Evolutionary conservation across 805 yeast genomes (phyloP), one percentile per base, ranked within the genome.

Genomic region (Debaryomyces prosopidis): DNA sequence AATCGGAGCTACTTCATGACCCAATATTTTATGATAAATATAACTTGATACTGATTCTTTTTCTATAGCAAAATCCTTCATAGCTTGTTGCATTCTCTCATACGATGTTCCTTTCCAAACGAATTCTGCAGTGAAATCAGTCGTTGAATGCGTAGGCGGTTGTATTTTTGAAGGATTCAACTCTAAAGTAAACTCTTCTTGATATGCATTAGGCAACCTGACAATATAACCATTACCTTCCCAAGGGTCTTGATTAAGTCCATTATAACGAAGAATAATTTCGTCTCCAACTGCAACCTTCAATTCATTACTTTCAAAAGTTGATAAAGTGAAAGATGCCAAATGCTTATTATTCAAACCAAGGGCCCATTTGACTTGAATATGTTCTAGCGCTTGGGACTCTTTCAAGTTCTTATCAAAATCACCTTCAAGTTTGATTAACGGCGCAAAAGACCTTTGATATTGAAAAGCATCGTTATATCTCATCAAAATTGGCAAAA

Each of bases 101-200:
- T 84, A 90, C 1, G 96, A 73, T 2, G 84, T 82, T 12, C 92
- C 94, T 53, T 87, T 87, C 97, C 97, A 91, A 42, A 87, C 88
- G 60, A 89, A 86, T 55, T 88, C 92, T 0, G 91, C 90, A 1
- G 91, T 81, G 62, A 88, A 91, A 17, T 84, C 88, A 4, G 80
- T 74, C 1, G 78, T 76, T 32, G 78, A 59, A 48, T 83, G 74
- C 2, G 84, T 78, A 42, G 87, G 87, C 1, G 89, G 87, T 1
- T 53, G 52, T 5, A 46, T 35, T 17, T 67, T 71, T 11, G 63
- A 58, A 2, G 79, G 69, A 36, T 62, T 66, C 49, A 90, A 70
- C 61, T 89, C 96, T 39, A 89, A 65, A 1, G 91, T 84, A 55
- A 84, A 84, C 42, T 80, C 84, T 51, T 85, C 91, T 39, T 79